Evolutionary conservation across 305 asterid species (phyloP).

Genomic region (Rubia peregrina): DNA sequence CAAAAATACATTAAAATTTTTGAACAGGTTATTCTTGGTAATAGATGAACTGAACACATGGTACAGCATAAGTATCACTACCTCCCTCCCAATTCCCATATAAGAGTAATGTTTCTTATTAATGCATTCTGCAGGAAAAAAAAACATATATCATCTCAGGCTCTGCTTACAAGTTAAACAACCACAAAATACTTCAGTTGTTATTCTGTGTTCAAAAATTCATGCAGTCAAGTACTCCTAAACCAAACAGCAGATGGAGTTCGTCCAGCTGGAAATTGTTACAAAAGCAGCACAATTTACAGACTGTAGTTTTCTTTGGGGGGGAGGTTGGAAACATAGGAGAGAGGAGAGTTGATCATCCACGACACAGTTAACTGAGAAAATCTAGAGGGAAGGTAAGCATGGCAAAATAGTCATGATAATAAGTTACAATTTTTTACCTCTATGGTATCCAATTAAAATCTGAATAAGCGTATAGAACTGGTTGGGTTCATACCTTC

Average conservation of each 20-base stretch:
- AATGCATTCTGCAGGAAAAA: neutral
- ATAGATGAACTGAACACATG: neutral
- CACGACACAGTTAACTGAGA: neutral
- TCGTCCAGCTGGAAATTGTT: neutral
- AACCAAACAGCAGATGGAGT: neutral
- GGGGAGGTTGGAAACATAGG: too few species aligned
- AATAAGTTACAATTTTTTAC: neutral
- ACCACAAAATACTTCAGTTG: neutral
- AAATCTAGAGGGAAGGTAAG: neutral
- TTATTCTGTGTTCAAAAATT: neutral
- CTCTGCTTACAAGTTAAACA: neutral
- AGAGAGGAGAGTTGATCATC: neutral
- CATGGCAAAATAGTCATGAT: neutral
- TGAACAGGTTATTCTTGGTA: neutral
- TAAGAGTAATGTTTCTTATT: neutral
- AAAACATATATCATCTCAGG: neutral
- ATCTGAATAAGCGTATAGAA: neutral
- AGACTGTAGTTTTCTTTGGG: neutral
- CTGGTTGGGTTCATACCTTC: constrained; percentile 12
- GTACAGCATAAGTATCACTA: neutral
- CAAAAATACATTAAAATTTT: neutral
- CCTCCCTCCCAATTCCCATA: neutral
- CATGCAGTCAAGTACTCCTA: neutral
- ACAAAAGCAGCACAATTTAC: neutral
- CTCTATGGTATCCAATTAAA: neutral